Evolutionary conservation across 2,329 filamentous ascomycete species (phyloP), one percentile per base, ranked within the genome.

Genomic region (Plenodomus tracheiphilus): DNA sequence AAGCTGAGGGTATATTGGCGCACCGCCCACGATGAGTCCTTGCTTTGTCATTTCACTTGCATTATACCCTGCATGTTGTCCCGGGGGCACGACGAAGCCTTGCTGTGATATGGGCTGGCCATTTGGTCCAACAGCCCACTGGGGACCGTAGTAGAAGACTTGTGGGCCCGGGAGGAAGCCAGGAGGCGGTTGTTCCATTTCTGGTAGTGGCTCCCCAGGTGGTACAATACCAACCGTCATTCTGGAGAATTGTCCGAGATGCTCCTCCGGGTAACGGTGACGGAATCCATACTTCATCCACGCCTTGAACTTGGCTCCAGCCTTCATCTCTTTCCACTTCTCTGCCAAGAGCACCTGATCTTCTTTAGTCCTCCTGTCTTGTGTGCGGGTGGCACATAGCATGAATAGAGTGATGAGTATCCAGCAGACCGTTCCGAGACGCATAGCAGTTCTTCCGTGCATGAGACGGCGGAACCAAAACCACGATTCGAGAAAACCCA

Each of bases 401-500:
- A 71, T 54, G 61, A 58, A 66, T 0, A 71, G 55, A 1, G 59
- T 64, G 22, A 71, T 56, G 18, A 62, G 19, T 13, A 69, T 47
- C 68, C 66, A 71, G 40, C 50, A 68, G 1, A 68, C 44, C 0
- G 68, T 70, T n/a, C 68, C 68, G 32, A 61, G 61, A 4, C 68
- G 61, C 46, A 71, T 55, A 4, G 59, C 59, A 11, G 56, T 62
- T 39, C 62, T 64, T 13, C 68, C 68, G 2, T 59, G 47, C 68
- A 71, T 71, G 13, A 71, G 57, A 17, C 68, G 59, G 13, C 66
- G 64, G 60, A 70, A 71, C 68, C 68, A 71, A 45, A 70, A 61
- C 53, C 56, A 71, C 6, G 55, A 61, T 32, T 71, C 68, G 15
- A 69, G 36, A 35, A 69, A 62, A 7, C 68, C 68, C 4, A 70